These are phyloP conservation scores for Mucor piriformis DNA, from an alignment of 371 early-diverging fungal species.

Conservation along the genomic window DNA sequence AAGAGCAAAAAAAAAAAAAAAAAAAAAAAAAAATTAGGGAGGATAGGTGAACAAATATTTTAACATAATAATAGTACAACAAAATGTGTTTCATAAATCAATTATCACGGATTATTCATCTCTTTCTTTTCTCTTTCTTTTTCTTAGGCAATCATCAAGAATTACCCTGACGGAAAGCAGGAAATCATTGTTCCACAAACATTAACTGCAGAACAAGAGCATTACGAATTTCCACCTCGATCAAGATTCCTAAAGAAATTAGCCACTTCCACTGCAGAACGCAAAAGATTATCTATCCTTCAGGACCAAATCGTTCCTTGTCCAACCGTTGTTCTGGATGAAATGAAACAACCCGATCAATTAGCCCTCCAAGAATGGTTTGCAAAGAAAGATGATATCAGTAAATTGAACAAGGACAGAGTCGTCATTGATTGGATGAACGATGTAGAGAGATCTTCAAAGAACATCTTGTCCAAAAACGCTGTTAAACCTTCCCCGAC, in stretches of 20 bases:
- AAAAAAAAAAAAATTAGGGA: not conserved
- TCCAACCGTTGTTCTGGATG: not conserved
- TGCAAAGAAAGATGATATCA: conserved; percentile 24
- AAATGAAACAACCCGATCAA: conserved; percentile 33
- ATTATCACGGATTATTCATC: not conserved
- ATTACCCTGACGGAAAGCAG: conserved; percentile 44
- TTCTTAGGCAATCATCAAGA: conserved; percentile 40
- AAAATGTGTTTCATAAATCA: conserved; percentile 17
- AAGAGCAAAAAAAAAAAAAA: not conserved
- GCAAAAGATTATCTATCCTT: conserved; percentile 25
- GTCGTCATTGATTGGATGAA: conserved; percentile 44
- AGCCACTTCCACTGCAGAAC: conserved; percentile 33
- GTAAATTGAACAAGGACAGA: conserved; percentile 20
- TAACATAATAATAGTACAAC: not conserved
- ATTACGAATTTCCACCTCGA: conserved; percentile 52
- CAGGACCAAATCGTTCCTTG: conserved; percentile 10
- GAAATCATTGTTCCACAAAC: conserved; percentile 52
- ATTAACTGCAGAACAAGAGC: conserved; percentile 50
- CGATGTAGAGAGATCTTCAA: conserved; percentile 36
- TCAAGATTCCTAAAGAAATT: conserved; percentile 45
- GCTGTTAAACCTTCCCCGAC: conserved; percentile 11
- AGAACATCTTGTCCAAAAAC: conserved; percentile 3
- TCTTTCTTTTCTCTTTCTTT: conserved; percentile 2
- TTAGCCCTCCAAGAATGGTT: conserved; percentile 43
- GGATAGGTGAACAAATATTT: conserved; percentile 1